Evolutionary conservation across 257 asterid genomes (phyloP).

Genomic region (Lycium ferocissimum): DNA sequence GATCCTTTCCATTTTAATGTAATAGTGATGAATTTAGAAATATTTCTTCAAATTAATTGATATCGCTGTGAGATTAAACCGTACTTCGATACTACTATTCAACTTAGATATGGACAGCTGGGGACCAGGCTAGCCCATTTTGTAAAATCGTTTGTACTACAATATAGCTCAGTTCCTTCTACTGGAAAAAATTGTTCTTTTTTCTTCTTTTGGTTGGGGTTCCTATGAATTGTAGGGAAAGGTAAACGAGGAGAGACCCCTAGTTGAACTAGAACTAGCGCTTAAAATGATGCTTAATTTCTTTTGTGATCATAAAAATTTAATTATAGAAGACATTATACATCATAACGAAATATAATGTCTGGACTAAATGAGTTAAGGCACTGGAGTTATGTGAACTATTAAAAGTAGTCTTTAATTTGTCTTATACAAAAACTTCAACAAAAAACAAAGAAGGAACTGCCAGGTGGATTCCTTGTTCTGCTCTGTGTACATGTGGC

Average conservation of each 20-base stretch:
- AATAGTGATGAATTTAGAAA: neutral
- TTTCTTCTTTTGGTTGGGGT: neutral
- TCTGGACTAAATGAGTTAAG: too few relatives aligned
- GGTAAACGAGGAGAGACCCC: neutral
- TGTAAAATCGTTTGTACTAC: neutral
- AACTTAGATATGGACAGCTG: neutral
- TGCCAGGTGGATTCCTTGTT: too few relatives aligned
- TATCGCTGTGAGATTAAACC: neutral
- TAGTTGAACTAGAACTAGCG: neutral
- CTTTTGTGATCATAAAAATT: too few relatives aligned
- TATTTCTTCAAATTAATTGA: neutral
- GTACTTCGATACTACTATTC: neutral
- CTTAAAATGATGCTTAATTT: neutral
- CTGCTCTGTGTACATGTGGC: too few relatives aligned
- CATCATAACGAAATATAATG: too few relatives aligned
- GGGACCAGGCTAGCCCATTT: neutral
- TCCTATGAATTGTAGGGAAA: neutral
- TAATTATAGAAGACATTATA: too few relatives aligned
- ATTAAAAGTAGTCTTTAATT: too few relatives aligned
- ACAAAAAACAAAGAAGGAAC: too few relatives aligned
- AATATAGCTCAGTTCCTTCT: neutral
- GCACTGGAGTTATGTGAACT: too few relatives aligned
- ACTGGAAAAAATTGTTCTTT: neutral
- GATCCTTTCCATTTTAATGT: neutral
- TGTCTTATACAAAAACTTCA: too few relatives aligned